These are phyloP conservation scores for Neurospora sp. DNA, from an alignment of 495 filamentous ascomycete species.

Conservation along the genomic window DNA sequence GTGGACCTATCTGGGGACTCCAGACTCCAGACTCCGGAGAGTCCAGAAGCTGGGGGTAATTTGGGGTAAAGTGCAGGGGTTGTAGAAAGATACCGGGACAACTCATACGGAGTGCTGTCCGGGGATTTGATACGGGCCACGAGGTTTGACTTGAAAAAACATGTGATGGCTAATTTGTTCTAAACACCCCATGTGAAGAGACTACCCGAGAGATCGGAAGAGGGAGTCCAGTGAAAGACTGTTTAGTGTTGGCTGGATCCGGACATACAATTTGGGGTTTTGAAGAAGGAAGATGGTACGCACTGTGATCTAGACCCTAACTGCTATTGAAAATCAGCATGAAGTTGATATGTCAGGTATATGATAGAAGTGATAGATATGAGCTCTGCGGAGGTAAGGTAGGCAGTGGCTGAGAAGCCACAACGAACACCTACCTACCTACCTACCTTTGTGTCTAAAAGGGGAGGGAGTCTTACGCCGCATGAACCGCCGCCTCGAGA, in stretches of 20 bases:
- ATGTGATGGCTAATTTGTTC: background rate
- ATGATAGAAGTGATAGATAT: background rate
- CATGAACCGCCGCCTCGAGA: background rate
- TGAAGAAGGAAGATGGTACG: background rate
- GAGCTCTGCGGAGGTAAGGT: background rate
- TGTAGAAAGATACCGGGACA: background rate
- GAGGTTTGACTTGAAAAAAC: background rate
- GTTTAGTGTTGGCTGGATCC: background rate
- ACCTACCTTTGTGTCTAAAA: background rate
- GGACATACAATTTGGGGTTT: background rate
- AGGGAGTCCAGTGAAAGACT: background rate
- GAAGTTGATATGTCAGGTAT: background rate
- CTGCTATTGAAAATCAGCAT: background rate
- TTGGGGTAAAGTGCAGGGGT: background rate
- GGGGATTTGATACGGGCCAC: background rate
- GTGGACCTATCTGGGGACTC: background rate
- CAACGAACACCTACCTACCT: background rate
- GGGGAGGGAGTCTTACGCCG: background rate
- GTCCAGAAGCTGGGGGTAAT: background rate
- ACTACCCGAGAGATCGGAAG: background rate
- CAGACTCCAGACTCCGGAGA: background rate
- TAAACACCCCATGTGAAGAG: background rate
- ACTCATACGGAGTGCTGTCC: background rate
- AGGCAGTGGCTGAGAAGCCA: background rate
- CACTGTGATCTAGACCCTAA: background rate